Conservation (phyloP, 2,329 filamentous ascomycete genomes). For the Podosphaera aphanis region DNA sequence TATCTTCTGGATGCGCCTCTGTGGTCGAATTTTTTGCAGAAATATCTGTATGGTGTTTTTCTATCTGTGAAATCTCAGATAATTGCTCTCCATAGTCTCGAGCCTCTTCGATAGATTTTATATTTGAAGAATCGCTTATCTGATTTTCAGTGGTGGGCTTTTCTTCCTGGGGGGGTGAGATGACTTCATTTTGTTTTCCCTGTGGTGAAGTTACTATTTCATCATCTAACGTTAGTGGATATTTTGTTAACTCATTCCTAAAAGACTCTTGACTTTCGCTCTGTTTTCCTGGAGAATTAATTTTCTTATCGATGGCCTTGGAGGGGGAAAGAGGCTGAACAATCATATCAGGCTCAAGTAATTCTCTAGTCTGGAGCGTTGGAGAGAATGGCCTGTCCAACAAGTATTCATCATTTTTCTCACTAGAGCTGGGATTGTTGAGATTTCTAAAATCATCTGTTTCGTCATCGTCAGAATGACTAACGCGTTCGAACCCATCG, state of each 20-base stretch:
- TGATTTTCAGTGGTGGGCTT: neutral
- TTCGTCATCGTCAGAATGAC: conserved; percentile 42
- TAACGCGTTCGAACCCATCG: conserved; percentile 84
- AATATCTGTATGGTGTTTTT: no score
- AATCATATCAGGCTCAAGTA: conserved; percentile 30
- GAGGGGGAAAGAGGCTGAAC: conserved; percentile 34
- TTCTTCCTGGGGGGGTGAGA: neutral
- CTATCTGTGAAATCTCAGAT: conserved; percentile 2
- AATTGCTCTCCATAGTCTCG: neutral
- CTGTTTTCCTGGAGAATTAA: conserved; percentile 12
- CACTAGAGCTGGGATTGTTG: conserved; percentile 21
- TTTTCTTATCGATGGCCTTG: no score
- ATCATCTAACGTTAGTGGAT: neutral
- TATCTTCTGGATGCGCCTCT: conserved; percentile 40
- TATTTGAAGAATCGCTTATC: no score
- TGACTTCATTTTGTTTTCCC: neutral
- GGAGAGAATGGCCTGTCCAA: conserved; percentile 57
- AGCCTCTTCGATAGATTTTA: no score
- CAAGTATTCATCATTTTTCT: conserved; percentile 48
- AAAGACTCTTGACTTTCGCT: neutral
- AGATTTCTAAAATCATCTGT: conserved; percentile 38
- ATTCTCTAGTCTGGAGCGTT: conserved; percentile 34
- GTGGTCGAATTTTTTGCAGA: neutral
- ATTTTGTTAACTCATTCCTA: neutral
- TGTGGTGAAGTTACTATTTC: neutral